Percentiles rank a stretch among this genome's conserved stretches.
phyloP scores from a whole-genome alignment of 2,329 filamentous ascomycete genomes.

The Cytospora mali region DNA sequence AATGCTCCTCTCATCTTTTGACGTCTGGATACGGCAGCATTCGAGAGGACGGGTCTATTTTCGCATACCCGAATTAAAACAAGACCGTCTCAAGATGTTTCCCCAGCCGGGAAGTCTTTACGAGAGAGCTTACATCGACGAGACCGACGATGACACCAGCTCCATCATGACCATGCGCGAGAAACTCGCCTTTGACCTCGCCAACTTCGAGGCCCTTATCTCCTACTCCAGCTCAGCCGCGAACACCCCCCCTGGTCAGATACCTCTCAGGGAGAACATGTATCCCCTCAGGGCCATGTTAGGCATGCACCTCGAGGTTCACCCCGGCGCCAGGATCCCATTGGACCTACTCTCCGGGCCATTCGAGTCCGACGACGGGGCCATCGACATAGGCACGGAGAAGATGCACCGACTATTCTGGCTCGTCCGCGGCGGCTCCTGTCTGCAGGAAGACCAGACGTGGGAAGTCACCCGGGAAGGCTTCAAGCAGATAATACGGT shows the following conservation, averaged over 20 bases:
- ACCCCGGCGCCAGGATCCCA: slow-evolving; percentile 33
- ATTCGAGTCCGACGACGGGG: slow-evolving; percentile 24
- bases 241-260: neutral
- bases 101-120: slow-evolving; percentile 25
- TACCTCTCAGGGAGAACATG: neutral
- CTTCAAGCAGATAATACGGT: slow-evolving; percentile 21
- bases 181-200: slow-evolving; percentile 23
- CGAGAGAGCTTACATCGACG: slow-evolving; percentile 19
- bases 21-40: slow-evolving; percentile 48
- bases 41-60: slow-evolving; percentile 39
- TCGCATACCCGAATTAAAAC: slow-evolving; percentile 13
- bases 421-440: slow-evolving; percentile 34
- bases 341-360: slow-evolving; percentile 34
- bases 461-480: slow-evolving; percentile 35
- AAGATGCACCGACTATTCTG: slow-evolving; percentile 35
- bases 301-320: slow-evolving; percentile 32
- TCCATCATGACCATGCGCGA: slow-evolving; percentile 21
- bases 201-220: slow-evolving; percentile 8
- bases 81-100: slow-evolving; percentile 14
- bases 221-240: neutral
- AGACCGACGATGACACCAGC: neutral
- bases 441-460: slow-evolving; percentile 29
- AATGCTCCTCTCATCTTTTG: slow-evolving; percentile 51
- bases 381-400: slow-evolving; percentile 23
- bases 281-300: slow-evolving; percentile 16